A percentile compares a stretch with the other conserved stretches of the same genome.
These are phyloP conservation scores for Pleurotus platypus DNA, from an alignment of 768 basidiomycete genomes.

Conservation along the genomic window DNA sequence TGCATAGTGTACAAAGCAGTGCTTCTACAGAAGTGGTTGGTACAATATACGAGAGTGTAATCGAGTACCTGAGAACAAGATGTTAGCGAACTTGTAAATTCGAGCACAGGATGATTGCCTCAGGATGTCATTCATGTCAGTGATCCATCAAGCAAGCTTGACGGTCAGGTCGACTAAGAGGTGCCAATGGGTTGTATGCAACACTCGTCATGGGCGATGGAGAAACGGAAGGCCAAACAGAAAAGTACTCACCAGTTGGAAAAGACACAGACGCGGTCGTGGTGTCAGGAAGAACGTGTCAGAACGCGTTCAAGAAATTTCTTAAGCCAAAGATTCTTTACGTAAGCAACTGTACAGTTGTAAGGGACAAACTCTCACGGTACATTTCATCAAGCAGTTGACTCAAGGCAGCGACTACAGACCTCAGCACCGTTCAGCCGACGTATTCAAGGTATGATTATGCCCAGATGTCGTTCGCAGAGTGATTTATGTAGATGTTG, in stretches of 20 bases:
- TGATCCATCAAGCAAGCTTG: slow-evolving; percentile 43
- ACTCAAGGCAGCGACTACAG: slow-evolving; percentile 17
- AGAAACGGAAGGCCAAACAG: slow-evolving; percentile 13
- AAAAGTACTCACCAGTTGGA: slow-evolving; percentile 21
- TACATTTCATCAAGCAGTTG: not conserved
- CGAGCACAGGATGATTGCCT: slow-evolving; percentile 33
- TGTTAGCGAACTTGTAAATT: not conserved
- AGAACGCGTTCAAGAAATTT: too few species aligned
- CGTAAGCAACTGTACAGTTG: slow-evolving; percentile 23
- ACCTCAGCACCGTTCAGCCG: slow-evolving; percentile 17
- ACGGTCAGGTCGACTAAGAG: slow-evolving; percentile 84
- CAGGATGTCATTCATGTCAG: slow-evolving; percentile 87
- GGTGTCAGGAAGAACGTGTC: too few species aligned
- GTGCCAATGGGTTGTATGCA: slow-evolving; percentile 80
- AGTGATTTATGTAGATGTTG: not conserved
- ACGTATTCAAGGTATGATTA: slow-evolving; percentile 24
- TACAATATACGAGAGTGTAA: too few species aligned
- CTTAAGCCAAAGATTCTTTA: slow-evolving; percentile 7
- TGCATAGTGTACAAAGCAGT: too few species aligned
- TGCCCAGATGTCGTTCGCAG: not conserved
- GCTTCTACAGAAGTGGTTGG: too few species aligned
- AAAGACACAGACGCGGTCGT: not conserved
- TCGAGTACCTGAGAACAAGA: not conserved
- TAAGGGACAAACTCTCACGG: slow-evolving; percentile 19
- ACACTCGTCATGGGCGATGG: slow-evolving; percentile 71